A percentile compares a stretch with the other conserved stretches of the same genome.
phyloP scores from a whole-genome alignment of 2,329 filamentous ascomycete species.

The Neoarthrinium moseri region DNA sequence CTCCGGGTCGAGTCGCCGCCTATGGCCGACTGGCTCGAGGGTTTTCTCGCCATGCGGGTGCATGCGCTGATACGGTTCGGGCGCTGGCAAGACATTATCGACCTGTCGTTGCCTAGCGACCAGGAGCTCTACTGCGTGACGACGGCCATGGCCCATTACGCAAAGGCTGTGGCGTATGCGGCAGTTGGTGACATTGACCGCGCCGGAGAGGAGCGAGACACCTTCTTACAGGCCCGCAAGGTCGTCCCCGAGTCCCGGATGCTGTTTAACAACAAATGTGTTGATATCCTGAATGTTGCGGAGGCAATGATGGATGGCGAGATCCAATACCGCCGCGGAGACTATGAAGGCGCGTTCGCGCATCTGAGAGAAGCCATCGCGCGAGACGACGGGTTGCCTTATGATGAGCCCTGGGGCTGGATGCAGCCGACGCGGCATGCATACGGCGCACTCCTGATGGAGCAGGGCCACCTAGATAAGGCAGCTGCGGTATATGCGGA shows the following conservation, averaged over 20 bases:
- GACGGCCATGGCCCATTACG: conserved; percentile 67
- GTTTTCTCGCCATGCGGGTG: conserved; percentile 64
- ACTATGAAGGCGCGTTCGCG: conserved; percentile 57
- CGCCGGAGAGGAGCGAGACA: conserved; percentile 48
- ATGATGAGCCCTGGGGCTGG: conserved; percentile 78
- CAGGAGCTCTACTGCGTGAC: conserved; percentile 64
- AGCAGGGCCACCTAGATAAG: conserved; percentile 59
- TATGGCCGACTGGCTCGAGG: conserved; percentile 79
- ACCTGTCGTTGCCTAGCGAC: conserved; percentile 56
- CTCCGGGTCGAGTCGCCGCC: conserved; percentile 64
- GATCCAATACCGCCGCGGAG: conserved; percentile 64
- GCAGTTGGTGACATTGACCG: conserved; percentile 52
- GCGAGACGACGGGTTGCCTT: conserved; percentile 63
- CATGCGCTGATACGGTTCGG: conserved; percentile 75
- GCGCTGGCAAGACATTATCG: conserved; percentile 64
- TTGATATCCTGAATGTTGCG: conserved; percentile 62
- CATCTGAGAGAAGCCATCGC: conserved; percentile 56
- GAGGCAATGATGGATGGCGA: conserved; percentile 72
- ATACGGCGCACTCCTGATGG: conserved; percentile 66
- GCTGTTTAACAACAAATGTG: conserved; percentile 66
- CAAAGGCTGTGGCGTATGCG: conserved; percentile 64
- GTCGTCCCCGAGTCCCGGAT: conserved; percentile 59
- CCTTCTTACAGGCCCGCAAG: conserved; percentile 51
- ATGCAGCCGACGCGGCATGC: conserved; percentile 75
- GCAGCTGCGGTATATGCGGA: conserved; percentile 58